Evolutionary conservation across 768 basidiomycete species (phyloP), one percentile per base, ranked within the genome.

Genomic region (Rhizopogon salebrosus): DNA sequence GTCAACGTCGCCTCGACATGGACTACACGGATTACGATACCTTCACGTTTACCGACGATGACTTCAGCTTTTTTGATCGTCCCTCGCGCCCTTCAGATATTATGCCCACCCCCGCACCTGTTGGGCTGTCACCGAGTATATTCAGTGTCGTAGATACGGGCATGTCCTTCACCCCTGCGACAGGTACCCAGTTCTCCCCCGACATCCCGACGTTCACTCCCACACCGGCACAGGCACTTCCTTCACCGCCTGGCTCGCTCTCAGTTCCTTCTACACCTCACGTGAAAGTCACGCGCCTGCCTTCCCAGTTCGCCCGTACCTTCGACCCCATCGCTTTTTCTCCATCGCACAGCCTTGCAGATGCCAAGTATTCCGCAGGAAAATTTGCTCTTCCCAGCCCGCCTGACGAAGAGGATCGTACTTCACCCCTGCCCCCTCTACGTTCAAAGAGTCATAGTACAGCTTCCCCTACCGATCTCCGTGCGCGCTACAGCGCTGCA

Each of bases 61-160:
- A 94, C 66, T 94, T 93, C 66, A 86, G 80, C 64, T 93, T 90
- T 68, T 94, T 92, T 63, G 89, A 93, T 62, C 75, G 75, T 23
- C 83, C 82, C 0, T 72, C 77, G 1, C 62, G 66, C 29, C 34
- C 60, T 35, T 39, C 52, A 1, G 49, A 56, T 20, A 23, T 65
- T 37, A 58, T 59, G 11, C 53, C 62, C 24, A 64, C 64, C 11
- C 64, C 74, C 31, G 55, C 69, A n/a, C 58, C 72, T 20, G 60
- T 70, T 18, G 62, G 62, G 0, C 62, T 75, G 18, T 62, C 75
- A 2, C 63, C 75, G 14, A 62, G 69, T 23, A 51, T 63, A 6
- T 67, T 68, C 6, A 63, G 63, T 14, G 66, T 69, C 45, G 57
- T 54, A 6, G 48, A 68, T 45, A 65, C 69, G 46, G 54, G 66